Percentiles rank a stretch among this genome's conserved stretches.
Conservation (phyloP, 2,329 filamentous ascomycete species). For the Calcarisporium arbuscula region DNA sequence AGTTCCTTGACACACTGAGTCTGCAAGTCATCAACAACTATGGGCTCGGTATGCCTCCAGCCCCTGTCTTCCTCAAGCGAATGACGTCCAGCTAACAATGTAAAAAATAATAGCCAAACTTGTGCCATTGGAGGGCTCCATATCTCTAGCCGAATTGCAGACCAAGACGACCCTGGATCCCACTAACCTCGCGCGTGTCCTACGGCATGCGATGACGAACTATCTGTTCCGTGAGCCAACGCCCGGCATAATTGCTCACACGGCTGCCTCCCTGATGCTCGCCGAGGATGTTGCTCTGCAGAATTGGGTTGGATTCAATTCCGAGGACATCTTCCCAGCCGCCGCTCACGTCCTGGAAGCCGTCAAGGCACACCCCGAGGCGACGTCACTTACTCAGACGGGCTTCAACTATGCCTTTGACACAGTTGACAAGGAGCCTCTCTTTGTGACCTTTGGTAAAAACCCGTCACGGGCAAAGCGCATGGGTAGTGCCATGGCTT, state of each 20-base stretch:
- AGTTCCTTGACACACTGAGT: conserved; percentile 46
- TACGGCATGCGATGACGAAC: conserved; percentile 53
- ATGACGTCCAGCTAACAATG: neutral
- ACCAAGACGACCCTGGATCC: conserved; percentile 38
- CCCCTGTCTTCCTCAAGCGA: neutral
- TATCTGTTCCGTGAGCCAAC: conserved; percentile 47
- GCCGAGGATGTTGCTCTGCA: conserved; percentile 40
- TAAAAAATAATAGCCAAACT: conserved; percentile 34
- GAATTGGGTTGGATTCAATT: conserved; percentile 50
- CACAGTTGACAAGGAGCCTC: conserved; percentile 44
- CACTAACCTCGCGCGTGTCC: conserved; percentile 42
- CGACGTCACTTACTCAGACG: conserved; percentile 39
- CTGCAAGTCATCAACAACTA: conserved; percentile 45
- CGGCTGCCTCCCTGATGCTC: conserved; percentile 45
- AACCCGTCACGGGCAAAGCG: conserved; percentile 39
- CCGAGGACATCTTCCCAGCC: conserved; percentile 47
- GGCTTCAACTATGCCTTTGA: conserved; percentile 46
- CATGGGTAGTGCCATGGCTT: conserved; percentile 50
- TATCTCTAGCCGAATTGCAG: conserved; percentile 39
- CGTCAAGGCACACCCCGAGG: conserved; percentile 37
- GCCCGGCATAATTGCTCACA: conserved; percentile 47
- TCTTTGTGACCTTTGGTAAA: conserved; percentile 48
- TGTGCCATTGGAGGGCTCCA: conserved; percentile 40
- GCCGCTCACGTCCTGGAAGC: conserved; percentile 39
- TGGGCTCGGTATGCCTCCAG: conserved; percentile 34